Evolutionary conservation across 2,329 filamentous ascomycete species (phyloP).

Genomic region (Ramichloridium luteum): DNA sequence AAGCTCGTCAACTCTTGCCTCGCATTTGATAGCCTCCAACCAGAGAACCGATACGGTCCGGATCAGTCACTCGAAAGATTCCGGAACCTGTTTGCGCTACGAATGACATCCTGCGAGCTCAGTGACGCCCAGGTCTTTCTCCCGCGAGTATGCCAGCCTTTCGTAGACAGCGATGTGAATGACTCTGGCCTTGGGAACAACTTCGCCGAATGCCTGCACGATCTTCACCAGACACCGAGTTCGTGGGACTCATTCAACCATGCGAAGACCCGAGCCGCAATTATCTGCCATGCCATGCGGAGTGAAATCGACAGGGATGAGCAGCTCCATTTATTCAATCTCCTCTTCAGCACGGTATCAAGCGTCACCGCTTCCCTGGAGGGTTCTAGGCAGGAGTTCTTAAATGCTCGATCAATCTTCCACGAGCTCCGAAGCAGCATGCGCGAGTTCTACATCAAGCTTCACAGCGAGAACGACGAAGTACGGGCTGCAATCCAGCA

Average conservation of each 20-base stretch:
- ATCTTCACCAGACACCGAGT: slow-evolving; percentile 35
- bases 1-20: slow-evolving; percentile 44
- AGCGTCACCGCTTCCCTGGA: slow-evolving; percentile 3
- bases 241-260: slow-evolving; percentile 56
- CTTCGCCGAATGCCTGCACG: slow-evolving; percentile 41
- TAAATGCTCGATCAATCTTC: slow-evolving; percentile 6
- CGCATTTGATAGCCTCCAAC: slow-evolving; percentile 27
- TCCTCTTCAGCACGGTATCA: slow-evolving; percentile 5
- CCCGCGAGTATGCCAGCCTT: slow-evolving; percentile 38
- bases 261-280: slow-evolving; percentile 46
- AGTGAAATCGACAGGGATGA: slow-evolving; percentile 43
- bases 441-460: slow-evolving; percentile 10
- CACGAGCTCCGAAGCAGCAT: slow-evolving; percentile 7
- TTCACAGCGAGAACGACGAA: slow-evolving; percentile 9
- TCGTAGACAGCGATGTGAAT: slow-evolving; percentile 22
- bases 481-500: slow-evolving; percentile 1
- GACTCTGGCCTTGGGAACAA: slow-evolving; percentile 24
- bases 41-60: slow-evolving; percentile 11
- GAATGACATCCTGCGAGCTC: slow-evolving; percentile 52
- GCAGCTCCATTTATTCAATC: slow-evolving; percentile 12
- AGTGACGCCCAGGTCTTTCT: slow-evolving; percentile 38
- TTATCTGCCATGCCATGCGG: slow-evolving; percentile 51
- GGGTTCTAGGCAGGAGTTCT: slow-evolving; percentile 9
- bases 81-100: slow-evolving; percentile 47
- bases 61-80: slow-evolving; percentile 14